Base-by-base conservation (phyloP, 2,329 filamentous ascomycete species). In the Penicillium sp. region DNA sequence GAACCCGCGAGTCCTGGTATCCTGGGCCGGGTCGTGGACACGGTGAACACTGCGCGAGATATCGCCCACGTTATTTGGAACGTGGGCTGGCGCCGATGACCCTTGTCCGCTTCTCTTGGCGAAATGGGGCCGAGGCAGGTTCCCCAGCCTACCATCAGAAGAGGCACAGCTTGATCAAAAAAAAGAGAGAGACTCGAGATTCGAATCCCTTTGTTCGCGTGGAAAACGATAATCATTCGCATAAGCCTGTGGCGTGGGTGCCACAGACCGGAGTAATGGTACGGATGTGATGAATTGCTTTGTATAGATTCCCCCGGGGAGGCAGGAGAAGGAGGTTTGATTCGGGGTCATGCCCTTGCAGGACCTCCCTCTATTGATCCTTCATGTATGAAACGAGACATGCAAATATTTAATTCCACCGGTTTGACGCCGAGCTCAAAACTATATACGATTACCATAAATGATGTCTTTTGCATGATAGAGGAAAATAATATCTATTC, bases 11-110 rank as follows among this genome's bases (percentile, higher is more conserved):
- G 79, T 69, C 81, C 83, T 53, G 89, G 89, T 49, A 82, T 96
- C 56, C 85, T 96, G 70, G 89, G 90, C 60, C 87, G 88, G 68
- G 87, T 96, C 51, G 87, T 93, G 72, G 90, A 96, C 77, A 94
- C 90, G 6, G 83, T 87, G 60, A 87, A 88, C 68, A 88, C 85
- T 2, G 85, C 85, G 39, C 79, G 80, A 58, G 85, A 88, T 65
- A 88, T 88, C 63, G 85, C 84, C 6, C 84, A 87, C 71, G 85
- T 88, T 7, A 86, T 88, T 59, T 87, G 85, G 85, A 88, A 87
- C 66, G 85, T 87, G 47, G 85, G 85, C 19, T 88, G 85, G 85
- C 77, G 82, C 60, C 80, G 81, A 64, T 84, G 71, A 81, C 46
- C 19, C 6, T 50, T 49, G 4, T 47, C 27, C 14, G 5, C 44